A percentile compares a stretch with the other conserved stretches of the same genome.
These are phyloP conservation scores for Withania somnifera DNA, from an alignment of 305 asterid genomes.

Conservation along the genomic window DNA sequence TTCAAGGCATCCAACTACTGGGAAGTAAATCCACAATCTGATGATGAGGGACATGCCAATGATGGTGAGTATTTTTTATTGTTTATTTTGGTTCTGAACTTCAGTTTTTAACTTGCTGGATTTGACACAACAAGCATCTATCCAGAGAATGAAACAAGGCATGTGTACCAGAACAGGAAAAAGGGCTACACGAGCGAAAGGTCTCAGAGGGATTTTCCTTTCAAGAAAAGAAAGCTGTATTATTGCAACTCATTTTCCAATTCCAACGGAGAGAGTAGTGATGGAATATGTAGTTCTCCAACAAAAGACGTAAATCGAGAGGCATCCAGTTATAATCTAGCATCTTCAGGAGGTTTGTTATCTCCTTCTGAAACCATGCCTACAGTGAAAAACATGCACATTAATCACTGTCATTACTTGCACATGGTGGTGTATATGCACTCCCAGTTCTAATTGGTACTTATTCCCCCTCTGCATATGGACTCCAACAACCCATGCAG, in stretches of 20 bases:
- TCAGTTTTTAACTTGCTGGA: neutral
- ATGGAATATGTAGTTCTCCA: conserved; percentile 29
- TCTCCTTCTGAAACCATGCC: conserved; percentile 20
- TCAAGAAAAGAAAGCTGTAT: conserved; percentile 59
- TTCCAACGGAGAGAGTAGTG: conserved; percentile 47
- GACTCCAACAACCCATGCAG: conserved; percentile 28
- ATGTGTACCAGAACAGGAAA: neutral
- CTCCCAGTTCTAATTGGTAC: neutral
- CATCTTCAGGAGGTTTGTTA: conserved; percentile 5
- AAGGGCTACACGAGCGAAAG: neutral
- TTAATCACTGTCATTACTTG: neutral
- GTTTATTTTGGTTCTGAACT: neutral
- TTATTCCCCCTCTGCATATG: conserved; percentile 5
- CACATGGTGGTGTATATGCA: neutral
- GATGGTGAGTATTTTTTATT: conserved; percentile 32
- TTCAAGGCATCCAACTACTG: conserved; percentile 32
- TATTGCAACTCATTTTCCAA: conserved; percentile 39
- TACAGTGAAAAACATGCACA: conserved; percentile 21
- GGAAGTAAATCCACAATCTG: conserved; percentile 25
- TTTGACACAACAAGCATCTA: neutral
- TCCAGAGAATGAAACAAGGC: conserved; percentile 3
- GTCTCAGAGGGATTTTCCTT: conserved; percentile 9
- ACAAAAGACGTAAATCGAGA: conserved; percentile 30
- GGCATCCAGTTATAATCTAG: neutral
- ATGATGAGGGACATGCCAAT: conserved; percentile 25